Conservation (phyloP, 2,329 filamentous ascomycete genomes). For the Cytospora chrysosperma region DNA sequence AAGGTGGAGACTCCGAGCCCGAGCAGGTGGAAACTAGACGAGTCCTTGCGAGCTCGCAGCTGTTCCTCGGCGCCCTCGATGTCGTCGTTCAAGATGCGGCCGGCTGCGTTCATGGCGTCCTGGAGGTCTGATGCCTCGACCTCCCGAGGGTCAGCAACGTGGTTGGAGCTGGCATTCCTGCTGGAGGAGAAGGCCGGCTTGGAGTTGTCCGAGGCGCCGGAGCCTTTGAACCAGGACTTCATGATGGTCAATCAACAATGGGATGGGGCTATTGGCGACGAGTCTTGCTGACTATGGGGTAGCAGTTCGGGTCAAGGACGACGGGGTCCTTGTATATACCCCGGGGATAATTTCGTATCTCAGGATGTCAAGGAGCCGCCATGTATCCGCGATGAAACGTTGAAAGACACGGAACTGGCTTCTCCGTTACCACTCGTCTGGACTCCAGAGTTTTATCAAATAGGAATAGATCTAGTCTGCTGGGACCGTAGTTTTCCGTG, state of each 20-base stretch:
- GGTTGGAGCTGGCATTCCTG: constrained; percentile 20
- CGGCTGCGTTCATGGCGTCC: constrained; percentile 63
- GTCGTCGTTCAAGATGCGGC: constrained; percentile 84
- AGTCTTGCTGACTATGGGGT: not conserved
- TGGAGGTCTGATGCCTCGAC: constrained; percentile 55
- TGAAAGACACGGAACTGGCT: not conserved
- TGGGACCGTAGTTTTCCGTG: not conserved
- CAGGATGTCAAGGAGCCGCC: constrained; percentile 1
- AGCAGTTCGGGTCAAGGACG: not conserved
- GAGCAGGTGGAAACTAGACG: constrained; percentile 85
- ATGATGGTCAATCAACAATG: not conserved
- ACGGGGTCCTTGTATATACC: not conserved
- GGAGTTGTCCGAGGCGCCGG: constrained; percentile 7
- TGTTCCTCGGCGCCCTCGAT: constrained; percentile 77
- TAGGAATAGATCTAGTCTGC: not conserved
- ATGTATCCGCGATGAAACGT: constrained; percentile 4
- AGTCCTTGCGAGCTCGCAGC: constrained; percentile 68
- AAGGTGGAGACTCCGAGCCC: constrained; percentile 81
- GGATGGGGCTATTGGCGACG: not conserved
- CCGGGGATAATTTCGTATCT: not conserved
- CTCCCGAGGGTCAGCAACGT: constrained; percentile 26
- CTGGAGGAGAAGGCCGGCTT: constrained; percentile 14
- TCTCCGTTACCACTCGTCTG: not conserved
- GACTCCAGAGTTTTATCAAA: not conserved
- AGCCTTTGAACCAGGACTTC: constrained; percentile 23